phyloP scores from a whole-genome alignment of 202 grass and related monocot species.

The Bolboschoenoplectus hybrid region DNA sequence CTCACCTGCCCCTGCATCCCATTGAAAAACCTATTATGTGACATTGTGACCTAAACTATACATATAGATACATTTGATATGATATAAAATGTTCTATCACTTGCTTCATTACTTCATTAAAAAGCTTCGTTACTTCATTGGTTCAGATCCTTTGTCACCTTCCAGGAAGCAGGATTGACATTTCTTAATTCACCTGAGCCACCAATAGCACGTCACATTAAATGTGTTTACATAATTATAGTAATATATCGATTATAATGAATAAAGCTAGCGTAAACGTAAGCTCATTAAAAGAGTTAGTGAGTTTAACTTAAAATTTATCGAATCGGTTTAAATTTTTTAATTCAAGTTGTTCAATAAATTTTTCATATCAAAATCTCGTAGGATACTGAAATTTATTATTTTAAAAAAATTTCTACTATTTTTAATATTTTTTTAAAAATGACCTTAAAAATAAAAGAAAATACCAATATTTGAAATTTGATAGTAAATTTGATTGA shows the following conservation, averaged over 20 bases:
- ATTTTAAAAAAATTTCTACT: too few species aligned
- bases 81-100: slow-evolving; percentile 4
- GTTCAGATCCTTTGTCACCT: slow-evolving; percentile 27
- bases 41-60: not conserved
- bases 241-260: not conserved
- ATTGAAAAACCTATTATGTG: slow-evolving; percentile 1
- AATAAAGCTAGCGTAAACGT: too few species aligned
- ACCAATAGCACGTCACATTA: slow-evolving; percentile 26
- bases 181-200: slow-evolving; percentile 24
- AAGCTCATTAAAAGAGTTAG: too few species aligned
- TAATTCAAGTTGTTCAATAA: too few species aligned
- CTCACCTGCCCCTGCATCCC: not conserved
- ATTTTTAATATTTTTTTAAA: too few species aligned
- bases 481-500: too few species aligned
- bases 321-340: too few species aligned
- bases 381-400: too few species aligned
- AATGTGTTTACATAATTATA: not conserved
- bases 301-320: too few species aligned
- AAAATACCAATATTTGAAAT: too few species aligned
- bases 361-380: too few species aligned
- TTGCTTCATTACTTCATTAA: not conserved
- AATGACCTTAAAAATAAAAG: too few species aligned
- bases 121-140: not conserved
- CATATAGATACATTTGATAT: slow-evolving; percentile 27
- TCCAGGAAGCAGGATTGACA: slow-evolving; percentile 37